Base-by-base conservation (phyloP, 176 grass and related monocot genomes). In the Oryza meyeriana region DNA sequence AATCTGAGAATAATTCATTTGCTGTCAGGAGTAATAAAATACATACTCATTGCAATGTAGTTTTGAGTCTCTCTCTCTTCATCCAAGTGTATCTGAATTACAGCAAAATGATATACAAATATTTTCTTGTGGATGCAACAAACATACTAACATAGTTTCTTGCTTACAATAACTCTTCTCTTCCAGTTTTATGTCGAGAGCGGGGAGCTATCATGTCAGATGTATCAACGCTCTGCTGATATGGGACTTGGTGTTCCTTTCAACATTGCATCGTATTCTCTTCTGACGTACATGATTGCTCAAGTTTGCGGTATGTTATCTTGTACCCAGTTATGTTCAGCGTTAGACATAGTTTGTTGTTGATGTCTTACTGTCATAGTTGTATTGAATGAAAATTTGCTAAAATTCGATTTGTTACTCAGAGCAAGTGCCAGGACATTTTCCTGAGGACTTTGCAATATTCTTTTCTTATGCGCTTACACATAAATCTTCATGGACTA, bases 181-280 rank as follows among this genome's bases (percentile, higher is more conserved):
- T 88, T 84, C 45, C 75, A 97, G 92, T 97, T 94, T 79, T 94
- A 89, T n/a, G 90, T 97, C 18, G 90, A 92, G 64, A 91, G 92
- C 28, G 89, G 88, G 42, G 95, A 97, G 64, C 12, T 97, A 71
- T 97, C 92, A 38, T 97, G 95, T 74, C 95, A 94, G 78, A 97
- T 97, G 92, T 97, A 97, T 77, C 92, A 94, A 71, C 88, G 90
- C 17, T 97, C 95, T 64, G 95, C 95, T 63, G 95, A 97, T 38
- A 93, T 97, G 88, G 95, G 95, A 14, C 87, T 97, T 65, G 94
- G 94, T 40, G 87, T 97, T 61, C 92, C 95, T 87, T 97, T 94
- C 81, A 92, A 94, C 73, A 94, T 94, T 28, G 95, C 90, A 26
- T 92, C 92, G 3, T 94, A 94, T 79, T 92, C 92, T 44, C 92